Evolutionary conservation across 371 early-diverging fungal genomes (phyloP).

Genomic region (Racocetra persica): DNA sequence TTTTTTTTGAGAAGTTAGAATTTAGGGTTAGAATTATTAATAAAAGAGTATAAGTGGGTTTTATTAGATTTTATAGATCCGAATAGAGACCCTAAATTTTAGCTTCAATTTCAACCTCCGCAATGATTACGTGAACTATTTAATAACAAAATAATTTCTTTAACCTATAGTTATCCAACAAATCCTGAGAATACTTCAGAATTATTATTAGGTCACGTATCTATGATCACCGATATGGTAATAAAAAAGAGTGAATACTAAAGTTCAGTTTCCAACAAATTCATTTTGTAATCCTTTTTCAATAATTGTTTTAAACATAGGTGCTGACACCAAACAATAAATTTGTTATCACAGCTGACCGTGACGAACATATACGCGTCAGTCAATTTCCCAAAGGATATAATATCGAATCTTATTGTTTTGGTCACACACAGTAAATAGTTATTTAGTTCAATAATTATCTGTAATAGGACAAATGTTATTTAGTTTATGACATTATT

Average conservation of each 20-base stretch:
- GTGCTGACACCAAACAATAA: constrained; percentile 63
- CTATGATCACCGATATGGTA: constrained; percentile 90
- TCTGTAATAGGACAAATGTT: neutral
- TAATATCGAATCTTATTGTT: constrained; percentile 86
- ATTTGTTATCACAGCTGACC: constrained; percentile 87
- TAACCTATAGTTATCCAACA: neutral
- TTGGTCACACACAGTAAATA: constrained; percentile 90
- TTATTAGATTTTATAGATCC: no score
- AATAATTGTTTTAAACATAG: constrained; percentile 44
- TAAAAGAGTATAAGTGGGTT: constrained; percentile 26
- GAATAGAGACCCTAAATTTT: no score
- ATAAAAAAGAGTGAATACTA: neutral
- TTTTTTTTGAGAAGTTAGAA: neutral
- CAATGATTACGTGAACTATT: no score
- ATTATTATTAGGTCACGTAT: constrained; percentile 92
- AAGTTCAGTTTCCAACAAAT: neutral
- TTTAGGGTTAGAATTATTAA: neutral
- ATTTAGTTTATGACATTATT: neutral
- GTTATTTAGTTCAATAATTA: neutral
- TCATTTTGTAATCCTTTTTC: neutral
- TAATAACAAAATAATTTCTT: no score
- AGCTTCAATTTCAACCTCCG: no score
- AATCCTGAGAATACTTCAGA: constrained; percentile 51
- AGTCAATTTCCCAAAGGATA: constrained; percentile 88
- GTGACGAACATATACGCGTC: constrained; percentile 96